Conservation (phyloP, 345 rosid species). For the Moricandia arvensis region DNA sequence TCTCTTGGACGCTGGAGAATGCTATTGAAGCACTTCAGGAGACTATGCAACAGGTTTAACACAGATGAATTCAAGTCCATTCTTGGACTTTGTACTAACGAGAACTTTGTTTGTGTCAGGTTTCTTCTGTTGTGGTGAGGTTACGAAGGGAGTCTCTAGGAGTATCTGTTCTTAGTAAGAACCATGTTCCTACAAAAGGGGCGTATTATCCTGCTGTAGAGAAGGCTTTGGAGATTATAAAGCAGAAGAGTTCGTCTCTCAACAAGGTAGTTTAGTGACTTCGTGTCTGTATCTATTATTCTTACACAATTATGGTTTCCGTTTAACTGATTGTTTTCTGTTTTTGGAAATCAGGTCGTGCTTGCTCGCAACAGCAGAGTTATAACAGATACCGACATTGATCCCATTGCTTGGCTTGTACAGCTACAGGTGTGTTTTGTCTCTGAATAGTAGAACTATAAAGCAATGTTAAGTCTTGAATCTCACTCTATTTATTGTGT, state of each 20-base stretch:
- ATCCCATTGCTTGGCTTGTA: slow-evolving; percentile 79
- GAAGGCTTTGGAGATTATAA: slow-evolving; percentile 72
- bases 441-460: neutral
- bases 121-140: slow-evolving; percentile 50
- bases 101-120: slow-evolving; percentile 37
- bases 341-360: slow-evolving; percentile 57
- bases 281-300: neutral
- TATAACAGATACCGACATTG: slow-evolving; percentile 60
- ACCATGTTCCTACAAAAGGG: slow-evolving; percentile 57
- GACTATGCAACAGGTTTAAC: slow-evolving; percentile 53
- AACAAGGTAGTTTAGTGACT: slow-evolving; percentile 49
- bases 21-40: slow-evolving; percentile 59
- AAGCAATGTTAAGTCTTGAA: neutral
- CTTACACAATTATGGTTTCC: neutral
- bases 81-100: neutral
- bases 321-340: neutral
- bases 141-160: slow-evolving; percentile 45
- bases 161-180: slow-evolving; percentile 60
- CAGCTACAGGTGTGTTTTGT: slow-evolving; percentile 61
- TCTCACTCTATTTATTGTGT: slow-evolving; percentile 1
- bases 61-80: neutral
- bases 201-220: slow-evolving; percentile 67
- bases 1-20: slow-evolving; percentile 62
- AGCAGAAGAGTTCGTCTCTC: slow-evolving; percentile 53
- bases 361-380: slow-evolving; percentile 87